These are phyloP conservation scores for Suhomyces terraborum DNA, from an alignment of 1,139 yeast species.

Conservation along the genomic window DNA sequence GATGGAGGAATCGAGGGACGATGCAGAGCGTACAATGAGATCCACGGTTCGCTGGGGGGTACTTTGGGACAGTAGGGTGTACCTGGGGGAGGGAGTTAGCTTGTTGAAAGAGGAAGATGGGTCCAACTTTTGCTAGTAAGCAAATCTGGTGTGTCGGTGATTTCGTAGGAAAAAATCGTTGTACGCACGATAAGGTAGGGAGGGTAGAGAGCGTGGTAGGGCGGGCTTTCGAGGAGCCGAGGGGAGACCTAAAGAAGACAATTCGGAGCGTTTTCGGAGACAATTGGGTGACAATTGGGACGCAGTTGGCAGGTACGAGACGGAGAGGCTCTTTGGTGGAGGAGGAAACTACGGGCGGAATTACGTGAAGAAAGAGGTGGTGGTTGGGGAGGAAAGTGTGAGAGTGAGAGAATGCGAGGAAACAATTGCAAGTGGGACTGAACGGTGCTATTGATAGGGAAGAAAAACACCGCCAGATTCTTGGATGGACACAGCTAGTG, in stretches of 20 bases:
- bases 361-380: background rate
- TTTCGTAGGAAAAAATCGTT: slow-evolving; percentile 8
- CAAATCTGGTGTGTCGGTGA: slow-evolving; percentile 1
- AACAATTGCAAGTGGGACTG: background rate
- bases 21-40: too few relatives aligned
- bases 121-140: background rate
- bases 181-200: slow-evolving; percentile 9
- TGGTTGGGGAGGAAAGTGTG: background rate
- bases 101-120: background rate
- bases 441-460: background rate
- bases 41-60: too few relatives aligned
- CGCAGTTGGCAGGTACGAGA: too few relatives aligned
- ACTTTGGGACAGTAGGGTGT: background rate
- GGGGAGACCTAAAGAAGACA: too few relatives aligned
- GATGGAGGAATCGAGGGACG: slow-evolving; percentile 1
- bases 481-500: too few relatives aligned
- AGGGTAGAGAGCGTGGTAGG: too few relatives aligned
- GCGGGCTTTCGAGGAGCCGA: too few relatives aligned
- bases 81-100: background rate
- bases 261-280: too few relatives aligned
- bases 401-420: background rate
- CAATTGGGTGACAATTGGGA: too few relatives aligned
- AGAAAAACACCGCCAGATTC: background rate
- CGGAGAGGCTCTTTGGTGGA: too few relatives aligned
- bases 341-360: too few relatives aligned